Conservation (phyloP, 1,284 basidiomycete species). For the Rhodofomes roseus region DNA sequence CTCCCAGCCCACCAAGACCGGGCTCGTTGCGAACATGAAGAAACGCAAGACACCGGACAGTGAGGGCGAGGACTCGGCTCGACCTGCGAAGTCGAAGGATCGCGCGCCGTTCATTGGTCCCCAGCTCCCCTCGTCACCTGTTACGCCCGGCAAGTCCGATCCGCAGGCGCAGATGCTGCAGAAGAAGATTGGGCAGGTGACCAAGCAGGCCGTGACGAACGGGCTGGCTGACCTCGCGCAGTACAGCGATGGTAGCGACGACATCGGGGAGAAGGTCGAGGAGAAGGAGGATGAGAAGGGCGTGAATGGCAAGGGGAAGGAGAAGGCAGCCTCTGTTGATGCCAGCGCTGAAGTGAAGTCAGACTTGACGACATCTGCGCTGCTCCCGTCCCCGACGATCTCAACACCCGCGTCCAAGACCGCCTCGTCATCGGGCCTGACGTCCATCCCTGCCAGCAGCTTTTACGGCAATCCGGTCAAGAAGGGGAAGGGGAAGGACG, state of each 20-base stretch:
- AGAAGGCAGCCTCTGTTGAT: slow-evolving; percentile 7
- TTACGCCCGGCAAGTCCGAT: slow-evolving; percentile 34
- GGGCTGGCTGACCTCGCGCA: slow-evolving; percentile 47
- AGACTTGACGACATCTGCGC: slow-evolving; percentile 1
- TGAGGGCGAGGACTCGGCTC: slow-evolving; percentile 41
- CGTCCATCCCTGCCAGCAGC: slow-evolving; percentile 36
- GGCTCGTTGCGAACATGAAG: slow-evolving; percentile 56
- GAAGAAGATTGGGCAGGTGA: slow-evolving; percentile 53
- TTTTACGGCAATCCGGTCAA: slow-evolving; percentile 40
- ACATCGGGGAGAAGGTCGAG: slow-evolving; percentile 33
- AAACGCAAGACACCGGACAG: slow-evolving; percentile 47
- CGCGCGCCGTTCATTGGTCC: slow-evolving; percentile 61
- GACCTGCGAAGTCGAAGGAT: slow-evolving; percentile 41
- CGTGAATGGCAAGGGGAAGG: slow-evolving; percentile 1
- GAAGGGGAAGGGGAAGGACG: slow-evolving; percentile 19
- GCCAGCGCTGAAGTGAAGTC: slow-evolving; percentile 16
- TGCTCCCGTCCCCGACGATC: slow-evolving; percentile 11
- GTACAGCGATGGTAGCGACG: slow-evolving; percentile 54
- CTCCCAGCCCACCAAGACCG: slow-evolving; percentile 28
- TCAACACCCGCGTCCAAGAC: slow-evolving; percentile 13
- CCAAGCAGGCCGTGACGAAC: slow-evolving; percentile 27
- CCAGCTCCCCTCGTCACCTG: slow-evolving; percentile 45
- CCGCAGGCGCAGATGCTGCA: slow-evolving; percentile 60
- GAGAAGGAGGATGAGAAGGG: slow-evolving; percentile 18
- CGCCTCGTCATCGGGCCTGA: slow-evolving; percentile 13